phyloP scores from a whole-genome alignment of 768 basidiomycete genomes.

The Grammothele lineata region DNA sequence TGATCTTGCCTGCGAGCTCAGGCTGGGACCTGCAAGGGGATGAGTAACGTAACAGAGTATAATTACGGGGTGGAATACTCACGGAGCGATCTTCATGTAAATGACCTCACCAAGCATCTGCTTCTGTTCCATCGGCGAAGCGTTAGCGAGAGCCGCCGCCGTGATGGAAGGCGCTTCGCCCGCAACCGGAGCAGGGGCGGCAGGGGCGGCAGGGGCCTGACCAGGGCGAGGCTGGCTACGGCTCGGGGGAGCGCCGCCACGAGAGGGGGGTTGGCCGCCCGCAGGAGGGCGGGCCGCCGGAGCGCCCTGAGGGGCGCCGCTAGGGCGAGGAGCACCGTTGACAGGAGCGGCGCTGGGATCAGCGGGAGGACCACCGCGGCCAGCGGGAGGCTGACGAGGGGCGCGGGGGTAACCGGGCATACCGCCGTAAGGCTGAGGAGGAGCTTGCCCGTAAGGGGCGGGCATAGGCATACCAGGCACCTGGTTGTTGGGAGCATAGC shows the following conservation, averaged over 20 bases:
- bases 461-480: slow-evolving; percentile 76
- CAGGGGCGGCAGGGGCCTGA: slow-evolving; percentile 25
- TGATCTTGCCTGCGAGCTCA: slow-evolving; percentile 96
- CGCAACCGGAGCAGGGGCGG: slow-evolving; percentile 39
- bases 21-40: slow-evolving; percentile 60
- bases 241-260: slow-evolving; percentile 31
- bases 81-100: slow-evolving; percentile 86
- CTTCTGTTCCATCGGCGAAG: slow-evolving; percentile 85
- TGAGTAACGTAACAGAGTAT: background rate
- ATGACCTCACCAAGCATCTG: slow-evolving; percentile 98
- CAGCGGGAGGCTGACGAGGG: slow-evolving; percentile 62
- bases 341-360: slow-evolving; percentile 54
- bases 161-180: slow-evolving; percentile 54
- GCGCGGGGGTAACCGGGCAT: slow-evolving; percentile 64
- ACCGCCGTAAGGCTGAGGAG: slow-evolving; percentile 69
- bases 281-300: slow-evolving; percentile 52
- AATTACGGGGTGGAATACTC: slow-evolving; percentile 32
- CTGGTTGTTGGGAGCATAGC: slow-evolving; percentile 71
- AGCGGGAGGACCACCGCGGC: slow-evolving; percentile 70
- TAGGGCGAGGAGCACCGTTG: slow-evolving; percentile 48
- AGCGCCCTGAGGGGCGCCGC: slow-evolving; percentile 46
- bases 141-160: slow-evolving; percentile 55
- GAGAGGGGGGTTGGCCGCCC: slow-evolving; percentile 41
- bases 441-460: slow-evolving; percentile 65
- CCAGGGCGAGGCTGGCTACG: slow-evolving; percentile 27